Conservation (phyloP, 2,329 filamentous ascomycete species). For the Nemania sp. region DNA sequence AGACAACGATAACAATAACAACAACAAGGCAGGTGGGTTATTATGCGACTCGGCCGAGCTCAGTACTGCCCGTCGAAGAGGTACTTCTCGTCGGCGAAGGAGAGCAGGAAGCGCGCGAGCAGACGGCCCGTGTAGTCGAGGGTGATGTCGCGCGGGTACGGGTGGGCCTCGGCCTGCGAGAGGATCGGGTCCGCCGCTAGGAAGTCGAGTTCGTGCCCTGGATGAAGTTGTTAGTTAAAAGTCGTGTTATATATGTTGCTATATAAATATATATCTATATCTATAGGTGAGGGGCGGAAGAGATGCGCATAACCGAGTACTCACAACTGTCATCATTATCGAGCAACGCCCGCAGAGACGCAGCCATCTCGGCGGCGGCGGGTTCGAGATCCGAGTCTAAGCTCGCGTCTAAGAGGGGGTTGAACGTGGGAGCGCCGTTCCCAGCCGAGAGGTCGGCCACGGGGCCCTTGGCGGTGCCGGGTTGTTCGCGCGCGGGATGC, state of each 20-base stretch:
- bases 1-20: too few relatives aligned
- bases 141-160: slow-evolving; percentile 53
- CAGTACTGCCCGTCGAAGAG: slow-evolving; percentile 49
- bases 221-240: not conserved
- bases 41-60: not conserved
- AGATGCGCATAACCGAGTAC: slow-evolving; percentile 34
- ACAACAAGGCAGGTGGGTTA: too few relatives aligned
- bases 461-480: not conserved
- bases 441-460: slow-evolving; percentile 61
- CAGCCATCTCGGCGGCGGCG: slow-evolving; percentile 52
- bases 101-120: slow-evolving; percentile 58
- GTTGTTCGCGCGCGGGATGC: slow-evolving; percentile 50
- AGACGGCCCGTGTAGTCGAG: slow-evolving; percentile 58
- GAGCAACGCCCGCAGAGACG: slow-evolving; percentile 47
- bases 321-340: slow-evolving; percentile 51
- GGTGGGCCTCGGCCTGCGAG: slow-evolving; percentile 50
- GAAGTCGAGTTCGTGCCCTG: slow-evolving; percentile 50
- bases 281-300: too few relatives aligned
- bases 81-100: slow-evolving; percentile 55
- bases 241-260: too few relatives aligned
- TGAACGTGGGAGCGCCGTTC: slow-evolving; percentile 48
- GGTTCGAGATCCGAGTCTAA: slow-evolving; percentile 52
- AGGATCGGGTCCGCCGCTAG: slow-evolving; percentile 53
- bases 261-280: too few relatives aligned
- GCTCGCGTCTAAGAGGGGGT: slow-evolving; percentile 55